Base-by-base conservation (phyloP, 2,329 filamentous ascomycete genomes). In the Fusarium subglutinans region DNA sequence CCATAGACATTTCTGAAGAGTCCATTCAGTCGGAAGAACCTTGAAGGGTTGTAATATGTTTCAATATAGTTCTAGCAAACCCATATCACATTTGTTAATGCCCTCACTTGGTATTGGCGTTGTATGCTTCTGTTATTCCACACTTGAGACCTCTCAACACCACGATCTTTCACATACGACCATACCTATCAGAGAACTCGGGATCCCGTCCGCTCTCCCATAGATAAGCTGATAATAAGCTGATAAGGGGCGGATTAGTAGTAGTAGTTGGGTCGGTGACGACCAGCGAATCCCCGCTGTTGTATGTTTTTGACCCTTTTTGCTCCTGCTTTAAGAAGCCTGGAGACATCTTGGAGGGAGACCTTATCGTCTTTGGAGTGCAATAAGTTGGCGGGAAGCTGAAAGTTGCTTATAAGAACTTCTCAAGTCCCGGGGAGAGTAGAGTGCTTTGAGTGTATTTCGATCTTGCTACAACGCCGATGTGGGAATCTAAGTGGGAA, bases 221-320 rank as follows among this genome's bases (percentile, higher is more conserved):
- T 37, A 56, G 59, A 45, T 37, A 63, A 63, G 38, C 59, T 56
- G 43, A 38, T 44, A 55, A 45, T 37, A 63, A 63, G 38, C 59
- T 56, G 43, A 38, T 44, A 55, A 63, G 59, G 48, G 59, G 48
- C 50, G 50, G 59, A 63, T 63, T 63, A 63, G 60, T 63, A 63
- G 60, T 63, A 63, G 60, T 63, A 63, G 60, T 58, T 63, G 60
- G 51, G 60, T 57, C 51, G 60, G 60, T 63, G 60, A 63, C 33
- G 50, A 54, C 50, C 50, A 54, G 50, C 50, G 50, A 54, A 54
- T 54, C 24, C 51, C 62, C 38, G 63, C 56, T 65, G 56, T 65
- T 62, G 63, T 65, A 65, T 65, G 63, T 65, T 62, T 60, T 53
- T 20, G 22, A 10, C 6, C 6, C 38, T 65, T 65, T 65, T 59